These are phyloP conservation scores for Dispira simplex DNA, from an alignment of 192 early-diverging fungal species.

Conservation along the genomic window DNA sequence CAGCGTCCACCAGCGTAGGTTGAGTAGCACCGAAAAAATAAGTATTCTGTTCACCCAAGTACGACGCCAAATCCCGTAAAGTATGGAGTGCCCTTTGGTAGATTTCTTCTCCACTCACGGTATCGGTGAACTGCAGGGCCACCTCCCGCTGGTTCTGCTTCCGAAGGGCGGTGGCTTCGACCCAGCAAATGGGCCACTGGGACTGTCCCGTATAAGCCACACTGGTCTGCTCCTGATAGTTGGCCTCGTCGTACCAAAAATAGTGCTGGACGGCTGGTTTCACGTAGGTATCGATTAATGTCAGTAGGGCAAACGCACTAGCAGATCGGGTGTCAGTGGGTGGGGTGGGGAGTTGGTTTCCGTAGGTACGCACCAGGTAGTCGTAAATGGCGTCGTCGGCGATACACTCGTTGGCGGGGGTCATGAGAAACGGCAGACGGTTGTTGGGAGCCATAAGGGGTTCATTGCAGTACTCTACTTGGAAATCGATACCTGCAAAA, in stretches of 20 bases:
- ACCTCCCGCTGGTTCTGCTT: background rate
- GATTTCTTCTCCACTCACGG: background rate
- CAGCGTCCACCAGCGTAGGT: conserved; percentile 2
- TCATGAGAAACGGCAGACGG: background rate
- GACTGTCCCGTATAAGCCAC: background rate
- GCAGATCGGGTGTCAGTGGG: background rate
- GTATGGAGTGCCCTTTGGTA: background rate
- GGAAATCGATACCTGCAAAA: background rate
- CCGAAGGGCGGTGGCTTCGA: background rate
- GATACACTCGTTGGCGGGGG: background rate
- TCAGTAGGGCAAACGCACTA: background rate
- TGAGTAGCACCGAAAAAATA: background rate
- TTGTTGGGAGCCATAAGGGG: conserved; percentile 1
- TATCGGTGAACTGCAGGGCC: background rate
- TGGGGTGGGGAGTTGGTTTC: background rate
- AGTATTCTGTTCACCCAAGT: background rate
- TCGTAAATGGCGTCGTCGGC: conserved; percentile 3
- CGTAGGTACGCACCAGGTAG: background rate
- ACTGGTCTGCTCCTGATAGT: background rate
- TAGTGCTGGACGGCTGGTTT: background rate
- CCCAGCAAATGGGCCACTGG: background rate
- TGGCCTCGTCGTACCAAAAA: background rate
- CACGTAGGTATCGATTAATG: background rate
- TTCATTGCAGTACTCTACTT: conserved; percentile 4
- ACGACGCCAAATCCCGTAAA: background rate